Conservation (phyloP, 768 basidiomycete genomes). For the Lyophyllum shimeji region DNA sequence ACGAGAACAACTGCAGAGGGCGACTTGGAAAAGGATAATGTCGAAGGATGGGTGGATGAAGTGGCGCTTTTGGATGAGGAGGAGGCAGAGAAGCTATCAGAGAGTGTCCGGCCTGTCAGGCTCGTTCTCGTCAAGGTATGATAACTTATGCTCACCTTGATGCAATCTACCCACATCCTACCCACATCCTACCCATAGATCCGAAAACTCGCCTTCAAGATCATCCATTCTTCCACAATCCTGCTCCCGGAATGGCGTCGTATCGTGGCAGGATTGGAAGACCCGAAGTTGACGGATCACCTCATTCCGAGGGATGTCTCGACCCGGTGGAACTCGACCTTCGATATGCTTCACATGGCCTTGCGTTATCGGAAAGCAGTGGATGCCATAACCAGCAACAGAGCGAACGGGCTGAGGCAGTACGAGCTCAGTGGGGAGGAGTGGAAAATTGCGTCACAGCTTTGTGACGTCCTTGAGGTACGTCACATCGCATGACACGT, state of each 20-base stretch:
- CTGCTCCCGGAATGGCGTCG: conserved; percentile 29
- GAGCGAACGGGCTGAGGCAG: no score
- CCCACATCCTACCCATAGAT: conserved; percentile 5
- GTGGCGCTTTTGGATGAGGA: background rate
- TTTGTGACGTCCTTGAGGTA: no score
- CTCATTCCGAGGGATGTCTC: conserved; percentile 31
- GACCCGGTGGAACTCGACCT: no score
- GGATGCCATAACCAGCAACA: no score
- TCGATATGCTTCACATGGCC: no score
- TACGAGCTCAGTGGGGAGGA: no score
- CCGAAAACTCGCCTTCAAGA: conserved; percentile 12
- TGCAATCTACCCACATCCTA: no score
- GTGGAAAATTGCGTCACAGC: no score
- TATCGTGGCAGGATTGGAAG: background rate
- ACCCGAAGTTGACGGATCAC: conserved; percentile 5
- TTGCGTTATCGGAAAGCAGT: no score
- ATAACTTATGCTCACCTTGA: background rate
- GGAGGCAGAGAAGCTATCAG: background rate
- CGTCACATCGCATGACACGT: no score
- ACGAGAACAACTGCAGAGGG: background rate
- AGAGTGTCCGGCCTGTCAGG: conserved; percentile 19
- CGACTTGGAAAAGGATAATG: background rate
- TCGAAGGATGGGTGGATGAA: background rate
- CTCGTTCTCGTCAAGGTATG: conserved; percentile 24
- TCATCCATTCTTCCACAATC: conserved; percentile 21